These are phyloP conservation scores for Umbelopsis sp. DNA, from an alignment of 192 early-diverging fungal species.

Conservation along the genomic window DNA sequence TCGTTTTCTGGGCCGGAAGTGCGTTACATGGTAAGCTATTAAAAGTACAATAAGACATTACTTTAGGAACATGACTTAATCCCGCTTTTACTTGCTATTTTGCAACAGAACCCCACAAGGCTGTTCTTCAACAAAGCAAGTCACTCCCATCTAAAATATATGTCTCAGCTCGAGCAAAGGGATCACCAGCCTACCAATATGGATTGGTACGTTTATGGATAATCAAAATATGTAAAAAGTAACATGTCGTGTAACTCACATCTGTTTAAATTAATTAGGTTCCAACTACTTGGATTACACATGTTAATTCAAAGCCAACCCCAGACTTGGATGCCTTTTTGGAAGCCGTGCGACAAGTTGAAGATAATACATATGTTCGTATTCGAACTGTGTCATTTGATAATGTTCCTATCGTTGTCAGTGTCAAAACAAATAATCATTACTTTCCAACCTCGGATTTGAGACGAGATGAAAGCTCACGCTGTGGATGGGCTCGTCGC, in stretches of 20 bases:
- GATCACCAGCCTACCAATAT: slow-evolving; percentile 69
- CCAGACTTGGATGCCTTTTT: slow-evolving; percentile 65
- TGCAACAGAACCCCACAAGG: slow-evolving; percentile 62
- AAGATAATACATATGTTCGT: slow-evolving; percentile 70
- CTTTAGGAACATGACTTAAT: neutral
- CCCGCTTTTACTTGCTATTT: neutral
- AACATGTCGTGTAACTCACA: too few species aligned
- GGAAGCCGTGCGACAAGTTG: slow-evolving; percentile 53
- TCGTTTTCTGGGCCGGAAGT: slow-evolving; percentile 88
- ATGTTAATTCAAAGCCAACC: slow-evolving; percentile 65
- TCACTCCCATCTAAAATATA: slow-evolving; percentile 69
- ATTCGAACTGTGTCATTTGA: slow-evolving; percentile 80
- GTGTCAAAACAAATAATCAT: slow-evolving; percentile 70
- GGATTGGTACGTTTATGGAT: slow-evolving; percentile 45
- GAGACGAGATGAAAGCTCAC: slow-evolving; percentile 33
- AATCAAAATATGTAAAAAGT: too few species aligned
- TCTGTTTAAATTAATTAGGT: neutral
- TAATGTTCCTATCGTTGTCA: slow-evolving; percentile 71
- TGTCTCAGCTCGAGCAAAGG: slow-evolving; percentile 53
- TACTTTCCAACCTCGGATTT: slow-evolving; percentile 54
- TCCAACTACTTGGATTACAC: slow-evolving; percentile 75
- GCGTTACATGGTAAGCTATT: slow-evolving; percentile 60
- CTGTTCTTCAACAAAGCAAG: slow-evolving; percentile 67
- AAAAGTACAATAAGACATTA: slow-evolving; percentile 30
- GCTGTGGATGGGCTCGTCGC: slow-evolving; percentile 43